These are phyloP conservation scores for Mrakia blollopis DNA, from an alignment of 768 basidiomycete species.

Conservation along the genomic window DNA sequence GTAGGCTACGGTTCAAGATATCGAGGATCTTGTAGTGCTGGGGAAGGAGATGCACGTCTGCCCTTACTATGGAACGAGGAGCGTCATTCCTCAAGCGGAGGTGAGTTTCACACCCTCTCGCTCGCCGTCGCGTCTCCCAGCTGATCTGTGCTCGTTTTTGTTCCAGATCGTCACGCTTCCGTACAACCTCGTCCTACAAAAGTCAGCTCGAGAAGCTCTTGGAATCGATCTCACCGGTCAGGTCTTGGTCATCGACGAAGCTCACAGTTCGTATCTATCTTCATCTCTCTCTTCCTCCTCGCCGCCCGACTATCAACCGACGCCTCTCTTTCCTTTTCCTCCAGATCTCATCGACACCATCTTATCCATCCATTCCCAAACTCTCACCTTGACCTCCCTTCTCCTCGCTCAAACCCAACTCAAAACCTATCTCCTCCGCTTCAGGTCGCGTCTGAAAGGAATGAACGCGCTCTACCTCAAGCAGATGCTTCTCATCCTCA, in stretches of 20 bases:
- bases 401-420: constrained; percentile 67
- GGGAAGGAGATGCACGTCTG: constrained; percentile 69
- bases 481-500: constrained; percentile 68
- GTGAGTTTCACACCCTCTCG: constrained; percentile 47
- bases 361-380: constrained; percentile 72
- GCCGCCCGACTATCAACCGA: background rate
- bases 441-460: constrained; percentile 68
- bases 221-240: constrained; percentile 64
- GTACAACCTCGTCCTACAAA: constrained; percentile 84
- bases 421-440: constrained; percentile 66
- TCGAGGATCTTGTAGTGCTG: constrained; percentile 77
- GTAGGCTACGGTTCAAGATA: constrained; percentile 84
- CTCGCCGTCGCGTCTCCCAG: background rate
- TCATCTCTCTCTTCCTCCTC: background rate
- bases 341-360: constrained; percentile 79
- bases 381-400: constrained; percentile 58
- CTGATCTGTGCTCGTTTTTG: background rate
- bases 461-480: constrained; percentile 71
- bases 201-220: constrained; percentile 74
- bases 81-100: constrained; percentile 85
- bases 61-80: constrained; percentile 87
- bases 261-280: constrained; percentile 52
- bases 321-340: background rate
- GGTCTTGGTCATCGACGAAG: constrained; percentile 89
- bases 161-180: constrained; percentile 68